Evolutionary conservation across 2,329 filamentous ascomycete species (phyloP).

Genomic region (Aphanocladium album): DNA sequence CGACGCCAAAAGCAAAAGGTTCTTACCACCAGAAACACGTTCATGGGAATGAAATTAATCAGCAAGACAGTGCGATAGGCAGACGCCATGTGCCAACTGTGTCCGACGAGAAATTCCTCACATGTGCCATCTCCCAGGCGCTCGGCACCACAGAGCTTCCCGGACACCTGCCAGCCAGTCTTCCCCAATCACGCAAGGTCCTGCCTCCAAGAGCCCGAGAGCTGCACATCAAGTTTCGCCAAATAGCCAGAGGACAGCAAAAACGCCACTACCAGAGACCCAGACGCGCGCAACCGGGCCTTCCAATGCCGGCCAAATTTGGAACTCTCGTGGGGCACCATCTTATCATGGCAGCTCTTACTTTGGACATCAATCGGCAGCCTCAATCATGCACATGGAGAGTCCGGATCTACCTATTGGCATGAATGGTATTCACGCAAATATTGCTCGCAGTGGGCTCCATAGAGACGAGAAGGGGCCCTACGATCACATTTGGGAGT

Average conservation of each 20-base stretch:
- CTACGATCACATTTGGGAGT: constrained; percentile 35
- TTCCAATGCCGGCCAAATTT: constrained; percentile 20
- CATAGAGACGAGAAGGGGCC: constrained; percentile 19
- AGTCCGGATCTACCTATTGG: constrained; percentile 20
- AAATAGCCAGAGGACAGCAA: neutral
- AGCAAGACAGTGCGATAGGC: constrained; percentile 7
- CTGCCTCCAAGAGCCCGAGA: neutral
- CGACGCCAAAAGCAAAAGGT: constrained; percentile 13
- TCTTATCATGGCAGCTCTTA: constrained; percentile 28
- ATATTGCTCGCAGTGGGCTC: neutral
- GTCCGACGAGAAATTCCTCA: constrained; percentile 6
- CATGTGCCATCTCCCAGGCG: constrained; percentile 8
- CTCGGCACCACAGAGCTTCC: neutral
- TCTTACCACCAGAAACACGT: too few relatives aligned
- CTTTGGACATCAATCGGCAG: constrained; percentile 29
- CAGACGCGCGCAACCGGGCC: neutral
- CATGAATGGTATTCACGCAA: constrained; percentile 17
- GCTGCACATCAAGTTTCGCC: neutral
- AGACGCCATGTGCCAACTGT: constrained; percentile 14
- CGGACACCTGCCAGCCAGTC: neutral
- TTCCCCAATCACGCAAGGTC: neutral
- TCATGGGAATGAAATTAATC: neutral
- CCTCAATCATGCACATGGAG: constrained; percentile 26
- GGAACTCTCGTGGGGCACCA: constrained; percentile 25
- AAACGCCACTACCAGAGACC: neutral